Base-by-base conservation (phyloP, 2,329 filamentous ascomycete species). In the Fusarium mundagurra region DNA sequence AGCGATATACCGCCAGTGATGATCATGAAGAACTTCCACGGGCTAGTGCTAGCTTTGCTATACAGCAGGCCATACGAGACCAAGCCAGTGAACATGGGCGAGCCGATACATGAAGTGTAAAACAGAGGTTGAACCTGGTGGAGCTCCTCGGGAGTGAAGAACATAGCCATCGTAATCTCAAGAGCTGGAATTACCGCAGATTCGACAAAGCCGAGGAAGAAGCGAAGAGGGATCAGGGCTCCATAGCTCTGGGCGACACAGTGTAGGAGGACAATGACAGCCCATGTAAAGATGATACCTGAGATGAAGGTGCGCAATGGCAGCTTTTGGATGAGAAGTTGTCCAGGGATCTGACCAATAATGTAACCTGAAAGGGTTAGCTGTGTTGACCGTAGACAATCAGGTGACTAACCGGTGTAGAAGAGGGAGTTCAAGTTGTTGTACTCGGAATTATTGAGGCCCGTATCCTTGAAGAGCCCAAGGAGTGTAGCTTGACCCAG, bases 1-100 rank as follows among this genome's bases (percentile, higher is more conserved):
- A 61, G 59, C 1, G 59, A 61, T 7, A 61, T 57, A 3, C 59
- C 59, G 6, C 59, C 59, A 0, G 59, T 61, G 3, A 61, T 61
- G 7, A 61, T 61, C 48, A 61, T 61, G n/a, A 61, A 61, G 36
- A 61, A 61, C 8, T 61, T 61, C 59, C 59, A 61, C 8, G 59
- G 59, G 13, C 59, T 61, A 10, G 59, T 61, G 36, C 36, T 57
- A 9, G 8, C 48, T 3, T 61, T 57, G 20, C 59, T 61, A 33
- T 43, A 61, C 8, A 61, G n/a, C 5, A 61, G 5, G 1, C 59
- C 59, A 8, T 61, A 61, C 1, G 59, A 61, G 7, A 61, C 18
- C 3, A 61, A 36, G 18, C 59, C 48, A 8, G 59, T 61, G 27
- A 61, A 61, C 48, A 61, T 61, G 6, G 59, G 59, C 7, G 59